These are phyloP conservation scores for Tephrocybe sp. DNA, from an alignment of 768 basidiomycete genomes.

Conservation along the genomic window DNA sequence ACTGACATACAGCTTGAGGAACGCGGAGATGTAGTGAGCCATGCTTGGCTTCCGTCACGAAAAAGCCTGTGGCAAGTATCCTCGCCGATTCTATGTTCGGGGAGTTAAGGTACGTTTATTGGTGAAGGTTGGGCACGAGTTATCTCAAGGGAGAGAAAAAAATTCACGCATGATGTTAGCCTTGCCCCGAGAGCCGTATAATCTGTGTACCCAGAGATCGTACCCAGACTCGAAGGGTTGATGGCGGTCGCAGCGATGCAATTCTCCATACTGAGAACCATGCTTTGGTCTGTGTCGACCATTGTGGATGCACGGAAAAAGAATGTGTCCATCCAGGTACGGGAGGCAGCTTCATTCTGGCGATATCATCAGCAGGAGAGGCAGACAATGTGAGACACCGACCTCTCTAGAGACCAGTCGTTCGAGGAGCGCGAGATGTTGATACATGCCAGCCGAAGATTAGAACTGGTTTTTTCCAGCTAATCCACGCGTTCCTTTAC, in stretches of 20 bases:
- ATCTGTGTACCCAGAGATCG: slow-evolving; percentile 15
- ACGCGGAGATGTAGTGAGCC: slow-evolving; percentile 7
- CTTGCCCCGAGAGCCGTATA: slow-evolving; percentile 16
- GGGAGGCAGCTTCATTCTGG: slow-evolving; percentile 11
- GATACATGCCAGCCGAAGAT: not conserved
- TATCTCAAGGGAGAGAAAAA: not conserved
- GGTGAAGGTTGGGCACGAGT: slow-evolving; percentile 1
- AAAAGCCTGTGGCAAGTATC: slow-evolving; percentile 4
- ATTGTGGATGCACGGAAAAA: slow-evolving; percentile 13
- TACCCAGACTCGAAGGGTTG: slow-evolving; percentile 10
- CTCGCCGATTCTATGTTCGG: slow-evolving; percentile 3
- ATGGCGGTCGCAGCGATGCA: slow-evolving; percentile 10
- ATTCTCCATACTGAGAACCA: slow-evolving; percentile 20
- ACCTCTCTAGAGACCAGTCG: not conserved
- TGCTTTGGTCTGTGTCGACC: not conserved
- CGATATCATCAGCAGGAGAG: not conserved
- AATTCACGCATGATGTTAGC: slow-evolving; percentile 9
- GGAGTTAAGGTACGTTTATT: slow-evolving; percentile 1
- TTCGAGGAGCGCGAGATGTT: not conserved
- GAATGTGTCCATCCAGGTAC: slow-evolving; percentile 18
- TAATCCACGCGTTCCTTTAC: no score
- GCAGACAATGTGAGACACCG: not conserved
- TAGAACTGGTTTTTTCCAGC: not conserved
- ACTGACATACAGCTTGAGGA: slow-evolving; percentile 19
- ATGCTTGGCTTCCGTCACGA: slow-evolving; percentile 20